A percentile compares a stretch with the other conserved stretches of the same genome.
Conservation (phyloP, 225 moss, liverwort and hornwort genomes). For the Bryoerythrophyllum caledonicum region DNA sequence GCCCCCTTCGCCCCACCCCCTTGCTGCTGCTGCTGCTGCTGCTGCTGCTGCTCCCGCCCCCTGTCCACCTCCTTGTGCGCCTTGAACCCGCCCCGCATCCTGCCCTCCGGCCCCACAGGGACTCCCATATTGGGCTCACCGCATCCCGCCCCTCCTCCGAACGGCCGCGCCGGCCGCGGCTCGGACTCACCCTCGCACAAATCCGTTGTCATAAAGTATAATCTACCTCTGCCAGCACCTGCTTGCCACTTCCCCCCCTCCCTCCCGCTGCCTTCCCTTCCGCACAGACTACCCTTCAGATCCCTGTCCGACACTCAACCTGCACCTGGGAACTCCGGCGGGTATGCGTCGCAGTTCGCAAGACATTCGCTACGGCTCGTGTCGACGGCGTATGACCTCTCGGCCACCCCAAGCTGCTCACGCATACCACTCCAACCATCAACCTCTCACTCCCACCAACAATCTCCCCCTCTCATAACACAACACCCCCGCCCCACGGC, state of each 20-base stretch:
- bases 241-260: background rate
- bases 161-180: conserved; percentile 37
- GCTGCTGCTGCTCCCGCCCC: conserved; percentile 27
- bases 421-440: background rate
- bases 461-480: background rate
- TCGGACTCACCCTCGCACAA: conserved; percentile 64
- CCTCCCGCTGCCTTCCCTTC: background rate
- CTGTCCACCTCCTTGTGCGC: conserved; percentile 33
- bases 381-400: conserved; percentile 1
- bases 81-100: conserved; percentile 41
- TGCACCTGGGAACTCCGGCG: conserved; percentile 62
- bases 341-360: conserved; percentile 68
- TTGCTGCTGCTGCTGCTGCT: no score
- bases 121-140: conserved; percentile 32
- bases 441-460: background rate
- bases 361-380: conserved; percentile 73
- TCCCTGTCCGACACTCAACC: conserved; percentile 71
- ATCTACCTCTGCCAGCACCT: background rate
- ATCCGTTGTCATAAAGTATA: conserved; percentile 67
- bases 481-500: background rate
- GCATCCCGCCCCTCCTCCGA: conserved; percentile 28
- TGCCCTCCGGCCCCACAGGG: conserved; percentile 24
- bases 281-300: conserved; percentile 53
- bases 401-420: conserved; percentile 23
- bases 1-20: background rate